Percentiles rank a stretch among this genome's conserved stretches.
These are phyloP conservation scores for Neurospora discreta DNA, from an alignment of 495 filamentous ascomycete species.

Conservation along the genomic window DNA sequence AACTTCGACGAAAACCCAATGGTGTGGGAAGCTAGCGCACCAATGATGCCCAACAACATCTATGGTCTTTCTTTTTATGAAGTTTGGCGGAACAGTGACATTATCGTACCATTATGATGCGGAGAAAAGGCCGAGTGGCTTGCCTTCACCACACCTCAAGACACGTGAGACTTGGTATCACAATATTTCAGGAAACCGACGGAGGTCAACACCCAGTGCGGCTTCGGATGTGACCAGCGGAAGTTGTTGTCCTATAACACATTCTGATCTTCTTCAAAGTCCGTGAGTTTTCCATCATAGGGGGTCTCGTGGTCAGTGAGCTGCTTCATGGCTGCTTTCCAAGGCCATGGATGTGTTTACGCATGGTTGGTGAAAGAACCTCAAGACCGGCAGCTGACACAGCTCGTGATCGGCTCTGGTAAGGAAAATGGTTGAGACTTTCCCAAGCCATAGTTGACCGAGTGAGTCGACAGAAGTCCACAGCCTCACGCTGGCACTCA, in stretches of 20 bases:
- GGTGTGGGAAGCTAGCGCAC: background rate
- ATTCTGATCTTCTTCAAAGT: background rate
- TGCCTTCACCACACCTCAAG: background rate
- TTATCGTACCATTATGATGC: background rate
- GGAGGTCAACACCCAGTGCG: background rate
- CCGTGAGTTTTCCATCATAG: background rate
- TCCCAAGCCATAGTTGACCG: background rate
- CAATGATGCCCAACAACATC: constrained; percentile 1
- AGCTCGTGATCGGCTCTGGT: background rate
- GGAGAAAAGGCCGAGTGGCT: background rate
- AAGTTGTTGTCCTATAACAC: background rate
- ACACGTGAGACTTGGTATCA: background rate
- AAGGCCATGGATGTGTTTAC: constrained; percentile 1
- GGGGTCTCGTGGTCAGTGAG: background rate
- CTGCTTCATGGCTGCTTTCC: background rate
- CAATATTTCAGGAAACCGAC: background rate
- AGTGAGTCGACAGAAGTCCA: background rate
- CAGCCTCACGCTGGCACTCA: background rate
- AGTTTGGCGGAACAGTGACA: background rate
- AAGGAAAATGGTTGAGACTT: background rate
- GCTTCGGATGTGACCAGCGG: background rate
- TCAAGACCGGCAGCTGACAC: background rate
- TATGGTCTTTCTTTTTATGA: background rate
- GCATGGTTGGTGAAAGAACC: constrained; percentile 1
- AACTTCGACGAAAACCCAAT: background rate